phyloP scores from a whole-genome alignment of 1,284 basidiomycete genomes.

The Apiotrichum sp. region DNA sequence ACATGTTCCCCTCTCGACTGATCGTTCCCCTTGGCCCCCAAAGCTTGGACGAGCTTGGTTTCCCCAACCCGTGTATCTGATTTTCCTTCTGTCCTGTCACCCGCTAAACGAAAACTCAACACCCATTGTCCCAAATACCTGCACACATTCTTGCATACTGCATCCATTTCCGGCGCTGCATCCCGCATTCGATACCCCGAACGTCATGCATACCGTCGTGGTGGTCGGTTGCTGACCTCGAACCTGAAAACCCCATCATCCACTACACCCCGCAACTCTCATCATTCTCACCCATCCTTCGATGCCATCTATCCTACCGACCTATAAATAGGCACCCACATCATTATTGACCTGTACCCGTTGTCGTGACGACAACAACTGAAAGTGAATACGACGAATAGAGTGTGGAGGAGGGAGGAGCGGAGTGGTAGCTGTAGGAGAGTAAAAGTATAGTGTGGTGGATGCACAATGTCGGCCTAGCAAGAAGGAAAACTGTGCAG shows the following conservation, averaged over 20 bases:
- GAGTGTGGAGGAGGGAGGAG: not conserved
- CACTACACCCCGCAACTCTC: not conserved
- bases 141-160: not conserved
- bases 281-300: not conserved
- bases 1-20: not conserved
- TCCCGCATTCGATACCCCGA: not conserved
- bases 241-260: not conserved
- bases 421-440: not conserved
- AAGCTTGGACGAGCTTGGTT: too few species aligned
- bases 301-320: not conserved
- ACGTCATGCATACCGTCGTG: not conserved
- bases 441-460: not conserved
- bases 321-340: not conserved
- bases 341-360: not conserved
- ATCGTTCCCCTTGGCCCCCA: not conserved
- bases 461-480: not conserved
- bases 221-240: not conserved
- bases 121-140: slow-evolving; percentile 1
- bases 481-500: not conserved
- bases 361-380: not conserved
- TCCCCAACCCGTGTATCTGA: not conserved
- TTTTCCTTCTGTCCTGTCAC: not conserved
- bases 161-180: not conserved
- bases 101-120: not conserved
- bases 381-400: not conserved